phyloP scores from a whole-genome alignment of 1,284 basidiomycete species.

The Tilletia horrida region DNA sequence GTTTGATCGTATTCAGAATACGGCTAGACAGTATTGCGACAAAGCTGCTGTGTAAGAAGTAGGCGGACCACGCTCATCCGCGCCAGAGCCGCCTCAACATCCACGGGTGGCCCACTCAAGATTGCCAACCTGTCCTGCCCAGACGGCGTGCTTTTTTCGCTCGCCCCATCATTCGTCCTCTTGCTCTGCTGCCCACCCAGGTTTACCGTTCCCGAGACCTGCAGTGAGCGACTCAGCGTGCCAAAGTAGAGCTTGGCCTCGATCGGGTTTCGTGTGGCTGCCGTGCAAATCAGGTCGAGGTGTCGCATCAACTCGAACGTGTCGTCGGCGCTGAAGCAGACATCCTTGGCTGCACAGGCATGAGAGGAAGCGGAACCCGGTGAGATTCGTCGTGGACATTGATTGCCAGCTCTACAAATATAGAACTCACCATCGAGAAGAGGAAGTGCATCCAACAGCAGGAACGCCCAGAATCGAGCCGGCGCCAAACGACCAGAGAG shows the following conservation, averaged over 20 bases:
- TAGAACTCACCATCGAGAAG: slow-evolving; percentile 33
- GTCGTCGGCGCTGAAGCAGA: slow-evolving; percentile 35
- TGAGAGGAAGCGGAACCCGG: too few relatives aligned
- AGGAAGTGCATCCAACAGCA: slow-evolving; percentile 49
- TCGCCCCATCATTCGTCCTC: slow-evolving; percentile 21
- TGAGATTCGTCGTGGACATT: too few relatives aligned
- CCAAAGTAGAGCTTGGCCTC: slow-evolving; percentile 43
- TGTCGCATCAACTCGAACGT: slow-evolving; percentile 48
- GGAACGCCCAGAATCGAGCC: slow-evolving; percentile 45
- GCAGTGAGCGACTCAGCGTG: slow-evolving; percentile 28
- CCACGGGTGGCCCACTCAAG: slow-evolving; percentile 1
- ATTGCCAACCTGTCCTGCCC: slow-evolving; percentile 3
- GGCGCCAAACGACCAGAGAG: slow-evolving; percentile 48
- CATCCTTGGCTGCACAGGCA: not conserved
- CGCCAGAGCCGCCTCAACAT: slow-evolving; percentile 27
- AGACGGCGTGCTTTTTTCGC: slow-evolving; percentile 1
- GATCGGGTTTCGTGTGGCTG: slow-evolving; percentile 28
- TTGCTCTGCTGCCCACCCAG: not conserved
- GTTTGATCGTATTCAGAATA: too few relatives aligned
- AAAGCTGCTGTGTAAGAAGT: slow-evolving; percentile 6
- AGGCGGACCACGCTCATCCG: slow-evolving; percentile 39
- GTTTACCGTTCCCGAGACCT: slow-evolving; percentile 28
- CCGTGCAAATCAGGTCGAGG: slow-evolving; percentile 39
- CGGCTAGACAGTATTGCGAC: not conserved
- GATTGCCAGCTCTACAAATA: too few relatives aligned